Evolutionary conservation across 2,329 filamentous ascomycete genomes (phyloP).

Genomic region (Penicillium sp.): DNA sequence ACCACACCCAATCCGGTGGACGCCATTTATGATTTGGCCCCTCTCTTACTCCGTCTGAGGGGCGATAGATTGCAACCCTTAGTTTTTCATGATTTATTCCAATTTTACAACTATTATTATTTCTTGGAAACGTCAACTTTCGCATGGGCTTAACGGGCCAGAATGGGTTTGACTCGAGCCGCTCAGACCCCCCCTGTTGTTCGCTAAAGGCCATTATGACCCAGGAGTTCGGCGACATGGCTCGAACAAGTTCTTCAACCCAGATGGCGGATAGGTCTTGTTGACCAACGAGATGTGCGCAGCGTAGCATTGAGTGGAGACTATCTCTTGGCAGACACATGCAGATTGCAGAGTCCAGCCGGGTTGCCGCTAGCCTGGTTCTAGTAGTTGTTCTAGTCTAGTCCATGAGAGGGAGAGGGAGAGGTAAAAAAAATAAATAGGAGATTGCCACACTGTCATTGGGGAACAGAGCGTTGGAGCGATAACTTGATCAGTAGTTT

Average conservation of each 20-base stretch:
- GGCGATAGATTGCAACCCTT: not conserved
- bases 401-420: no score
- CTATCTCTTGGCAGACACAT: constrained; percentile 10
- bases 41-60: not conserved
- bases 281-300: constrained; percentile 15
- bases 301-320: constrained; percentile 15
- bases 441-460: constrained; percentile 16
- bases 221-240: constrained; percentile 16
- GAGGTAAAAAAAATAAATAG: constrained; percentile 2
- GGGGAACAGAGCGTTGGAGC: constrained; percentile 12
- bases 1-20: not conserved
- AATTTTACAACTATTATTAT: no score
- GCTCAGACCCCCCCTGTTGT: constrained; percentile 10
- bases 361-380: constrained; percentile 12
- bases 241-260: constrained; percentile 17
- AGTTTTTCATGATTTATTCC: not conserved
- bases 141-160: not conserved
- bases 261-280: constrained; percentile 3
- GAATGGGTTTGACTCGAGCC: not conserved
- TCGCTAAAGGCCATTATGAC: constrained; percentile 13
- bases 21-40: constrained; percentile 7
- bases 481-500: not conserved
- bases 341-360: constrained; percentile 10
- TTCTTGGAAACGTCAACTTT: not conserved
- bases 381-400: constrained; percentile 6